Base-by-base conservation (phyloP, 371 early-diverging fungal genomes). In the Funneliformis caledonium region DNA sequence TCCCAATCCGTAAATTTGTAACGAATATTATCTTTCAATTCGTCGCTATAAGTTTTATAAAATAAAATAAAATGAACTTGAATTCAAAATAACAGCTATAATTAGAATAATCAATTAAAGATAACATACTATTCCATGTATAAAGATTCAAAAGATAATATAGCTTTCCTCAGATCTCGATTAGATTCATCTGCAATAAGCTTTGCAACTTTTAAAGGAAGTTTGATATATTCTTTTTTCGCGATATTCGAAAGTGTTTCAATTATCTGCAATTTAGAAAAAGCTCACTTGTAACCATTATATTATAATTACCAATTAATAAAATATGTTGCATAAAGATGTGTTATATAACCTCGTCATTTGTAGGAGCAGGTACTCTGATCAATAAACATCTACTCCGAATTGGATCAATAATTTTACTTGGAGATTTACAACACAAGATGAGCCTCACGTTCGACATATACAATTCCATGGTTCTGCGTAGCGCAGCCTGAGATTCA, bases 391-490 rank as follows among this genome's bases (percentile, higher is more conserved):
- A 99, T 80, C 99, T 92, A 81, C 97, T 96, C 81, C 96, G 93
- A 78, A 99, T 95, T 1, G 99, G 99, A 16, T 94, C 87, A 84
- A 99, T 98, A 81, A 99, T 95, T 83, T 93, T 95, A 76, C 94
- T 94, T 0, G 97, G 92, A 64, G 94, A 92, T 76, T 94, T 95
- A 83, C 96, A 94, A 86, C 99, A 96, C 77, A 99, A 83, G 81
- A 99, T 96, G 33, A 99, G 87, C 43, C 99, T 94, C 82, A 99
- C 89, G 83, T 96, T 97, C 31, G 85, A 81, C 86, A 95, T 97
- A 87, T 99, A 99, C 86, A 97, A 97, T 88, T 99, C 99, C 97
- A 99, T 99, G 2, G 99, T 99, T 43, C 99, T 90, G 81, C 99
- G 92, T 73, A 99, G 91, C 19, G 97, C 99, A 52, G 97, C 96